Evolutionary conservation across 108 stramenopile genomes (phyloP).

Genomic region (Asterionellopsis glacialis): DNA sequence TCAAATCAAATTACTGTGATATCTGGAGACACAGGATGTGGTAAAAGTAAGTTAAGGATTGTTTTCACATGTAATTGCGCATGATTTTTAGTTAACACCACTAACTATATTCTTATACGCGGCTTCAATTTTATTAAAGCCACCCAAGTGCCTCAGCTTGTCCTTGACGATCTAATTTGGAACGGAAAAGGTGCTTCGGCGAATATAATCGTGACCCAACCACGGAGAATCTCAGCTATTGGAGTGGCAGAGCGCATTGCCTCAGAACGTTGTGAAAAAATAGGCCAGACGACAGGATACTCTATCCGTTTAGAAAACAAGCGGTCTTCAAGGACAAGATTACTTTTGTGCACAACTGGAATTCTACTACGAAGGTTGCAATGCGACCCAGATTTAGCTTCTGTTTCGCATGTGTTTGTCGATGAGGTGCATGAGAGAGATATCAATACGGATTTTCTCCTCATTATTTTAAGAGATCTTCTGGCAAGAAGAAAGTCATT

Average conservation of each 20-base stretch:
- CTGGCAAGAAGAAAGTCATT: slow-evolving; percentile 62
- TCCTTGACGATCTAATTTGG: slow-evolving; percentile 78
- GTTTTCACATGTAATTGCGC: neutral
- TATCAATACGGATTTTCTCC: slow-evolving; percentile 87
- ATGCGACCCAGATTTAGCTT: slow-evolving; percentile 58
- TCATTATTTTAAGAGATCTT: slow-evolving; percentile 80
- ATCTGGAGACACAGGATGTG: slow-evolving; percentile 81
- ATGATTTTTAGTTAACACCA: neutral
- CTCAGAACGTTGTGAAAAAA: slow-evolving; percentile 67
- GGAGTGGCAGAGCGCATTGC: slow-evolving; percentile 90
- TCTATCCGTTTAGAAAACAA: slow-evolving; percentile 81
- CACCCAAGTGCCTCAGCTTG: slow-evolving; percentile 69
- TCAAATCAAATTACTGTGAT: slow-evolving; percentile 64
- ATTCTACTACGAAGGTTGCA: slow-evolving; percentile 84
- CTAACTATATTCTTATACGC: neutral
- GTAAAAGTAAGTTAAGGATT: slow-evolving; percentile 23
- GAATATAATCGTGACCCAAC: slow-evolving; percentile 90
- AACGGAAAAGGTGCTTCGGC: slow-evolving; percentile 62
- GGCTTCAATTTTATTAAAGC: slow-evolving; percentile 10
- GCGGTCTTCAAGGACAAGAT: slow-evolving; percentile 53
- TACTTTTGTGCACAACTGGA: slow-evolving; percentile 88
- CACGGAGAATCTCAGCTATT: slow-evolving; percentile 87
- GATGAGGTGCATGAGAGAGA: slow-evolving; percentile 90
- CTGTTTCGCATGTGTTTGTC: slow-evolving; percentile 75
- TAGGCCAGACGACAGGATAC: slow-evolving; percentile 86